These are phyloP conservation scores for Apiotrichum domesticum DNA, from an alignment of 1,284 basidiomycete species.

Conservation along the genomic window DNA sequence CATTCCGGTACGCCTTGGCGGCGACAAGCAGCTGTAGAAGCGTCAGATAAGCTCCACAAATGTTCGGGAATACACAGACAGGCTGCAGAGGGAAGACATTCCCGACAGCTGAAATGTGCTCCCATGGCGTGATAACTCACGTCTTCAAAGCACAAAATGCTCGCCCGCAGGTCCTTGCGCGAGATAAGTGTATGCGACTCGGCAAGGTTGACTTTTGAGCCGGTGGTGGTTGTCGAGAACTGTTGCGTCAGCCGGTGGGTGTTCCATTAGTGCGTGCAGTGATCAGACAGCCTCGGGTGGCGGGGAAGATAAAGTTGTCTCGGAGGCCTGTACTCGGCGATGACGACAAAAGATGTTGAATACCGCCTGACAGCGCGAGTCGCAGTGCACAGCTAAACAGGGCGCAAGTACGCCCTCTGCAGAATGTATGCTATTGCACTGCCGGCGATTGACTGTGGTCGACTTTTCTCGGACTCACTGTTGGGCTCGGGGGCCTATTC, in stretches of 20 bases:
- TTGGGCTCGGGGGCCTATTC: constrained; percentile 16
- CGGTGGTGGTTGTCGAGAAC: constrained; percentile 46
- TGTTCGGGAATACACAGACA: not conserved
- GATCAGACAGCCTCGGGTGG: too few relatives aligned
- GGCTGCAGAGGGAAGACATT: not conserved
- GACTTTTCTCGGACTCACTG: constrained; percentile 4
- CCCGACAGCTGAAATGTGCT: too few relatives aligned
- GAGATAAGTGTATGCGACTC: constrained; percentile 41
- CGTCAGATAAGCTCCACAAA: not conserved
- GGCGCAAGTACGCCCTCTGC: too few relatives aligned
- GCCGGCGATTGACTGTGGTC: not conserved
- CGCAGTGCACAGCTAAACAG: too few relatives aligned
- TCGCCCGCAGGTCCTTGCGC: constrained; percentile 42
- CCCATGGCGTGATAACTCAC: constrained; percentile 19
- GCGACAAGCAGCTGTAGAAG: constrained; percentile 61
- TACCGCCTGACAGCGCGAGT: too few relatives aligned
- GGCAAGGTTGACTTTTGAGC: constrained; percentile 39
- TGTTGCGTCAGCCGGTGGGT: constrained; percentile 12
- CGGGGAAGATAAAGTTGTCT: too few relatives aligned
- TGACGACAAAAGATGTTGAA: too few relatives aligned
- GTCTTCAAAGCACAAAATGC: constrained; percentile 45
- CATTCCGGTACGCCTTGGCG: constrained; percentile 75
- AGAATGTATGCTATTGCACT: not conserved
- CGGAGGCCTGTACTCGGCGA: too few relatives aligned
- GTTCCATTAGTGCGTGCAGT: too few relatives aligned